Percentiles rank a stretch among this genome's conserved stretches.
phyloP scores from a whole-genome alignment of 2,329 filamentous ascomycete species.

The Tolypocladium nubicola region DNA sequence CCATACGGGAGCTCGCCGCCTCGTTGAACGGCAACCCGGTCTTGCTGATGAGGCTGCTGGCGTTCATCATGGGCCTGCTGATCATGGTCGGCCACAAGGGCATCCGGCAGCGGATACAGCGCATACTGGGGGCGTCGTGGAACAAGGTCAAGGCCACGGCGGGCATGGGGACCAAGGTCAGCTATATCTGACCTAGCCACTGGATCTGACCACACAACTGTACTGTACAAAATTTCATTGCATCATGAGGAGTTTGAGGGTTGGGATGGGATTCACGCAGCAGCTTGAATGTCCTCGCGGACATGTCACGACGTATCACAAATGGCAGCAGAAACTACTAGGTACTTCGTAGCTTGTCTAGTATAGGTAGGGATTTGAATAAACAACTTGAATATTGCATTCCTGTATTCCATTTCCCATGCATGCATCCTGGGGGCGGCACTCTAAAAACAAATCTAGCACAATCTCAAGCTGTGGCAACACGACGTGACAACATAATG shows the following conservation, averaged over 20 bases:
- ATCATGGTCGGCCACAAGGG: slow-evolving; percentile 65
- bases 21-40: slow-evolving; percentile 47
- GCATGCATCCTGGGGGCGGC: neutral
- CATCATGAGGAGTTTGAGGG: slow-evolving; percentile 18
- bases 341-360: neutral
- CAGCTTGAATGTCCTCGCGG: neutral
- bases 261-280: neutral
- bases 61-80: slow-evolving; percentile 71
- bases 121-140: slow-evolving; percentile 62
- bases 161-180: slow-evolving; percentile 95
- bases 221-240: slow-evolving; percentile 10
- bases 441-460: neutral
- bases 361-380: neutral
- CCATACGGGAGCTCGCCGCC: slow-evolving; percentile 39
- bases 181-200: slow-evolving; percentile 60
- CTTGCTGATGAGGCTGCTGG: slow-evolving; percentile 50
- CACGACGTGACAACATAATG: neutral
- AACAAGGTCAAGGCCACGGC: slow-evolving; percentile 73
- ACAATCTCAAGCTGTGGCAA: neutral
- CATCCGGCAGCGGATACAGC: slow-evolving; percentile 62
- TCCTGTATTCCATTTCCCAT: neutral
- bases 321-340: neutral
- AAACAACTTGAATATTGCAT: neutral
- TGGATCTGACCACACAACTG: slow-evolving; percentile 3
- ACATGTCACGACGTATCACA: neutral